These are phyloP conservation scores for Beta corolliflora DNA, from an alignment of 179 eudicot genomes.

Conservation along the genomic window DNA sequence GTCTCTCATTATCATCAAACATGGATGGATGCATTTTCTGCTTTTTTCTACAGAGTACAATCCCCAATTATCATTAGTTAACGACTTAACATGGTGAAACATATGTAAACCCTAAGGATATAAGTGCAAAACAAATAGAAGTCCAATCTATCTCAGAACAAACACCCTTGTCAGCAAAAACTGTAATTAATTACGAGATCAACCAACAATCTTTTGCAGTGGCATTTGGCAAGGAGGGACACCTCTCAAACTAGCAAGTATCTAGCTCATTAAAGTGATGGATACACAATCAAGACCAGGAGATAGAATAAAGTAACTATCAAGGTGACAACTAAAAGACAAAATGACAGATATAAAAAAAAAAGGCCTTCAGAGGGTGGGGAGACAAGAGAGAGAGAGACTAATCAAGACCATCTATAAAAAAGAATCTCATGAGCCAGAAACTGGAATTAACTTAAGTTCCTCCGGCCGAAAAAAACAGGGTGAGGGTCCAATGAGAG, in stretches of 20 bases:
- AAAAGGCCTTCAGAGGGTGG: no score
- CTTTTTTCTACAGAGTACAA: constrained; percentile 54
- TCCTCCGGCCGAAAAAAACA: no score
- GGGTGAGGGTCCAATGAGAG: no score
- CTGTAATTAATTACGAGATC: not conserved
- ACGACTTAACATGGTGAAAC: no score
- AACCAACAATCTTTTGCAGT: not conserved
- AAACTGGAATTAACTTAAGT: not conserved
- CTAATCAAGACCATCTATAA: not conserved
- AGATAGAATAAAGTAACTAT: not conserved
- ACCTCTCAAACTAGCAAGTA: not conserved
- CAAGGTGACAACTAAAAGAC: not conserved
- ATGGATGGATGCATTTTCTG: constrained; percentile 77
- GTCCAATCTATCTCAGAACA: not conserved
- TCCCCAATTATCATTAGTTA: no score
- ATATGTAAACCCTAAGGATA: not conserved
- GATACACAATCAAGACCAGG: not conserved
- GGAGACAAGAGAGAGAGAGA: no score
- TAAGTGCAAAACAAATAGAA: not conserved
- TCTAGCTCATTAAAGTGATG: not conserved
- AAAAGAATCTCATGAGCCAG: not conserved
- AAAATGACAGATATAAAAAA: not conserved
- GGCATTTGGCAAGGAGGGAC: not conserved
- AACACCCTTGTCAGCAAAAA: not conserved
- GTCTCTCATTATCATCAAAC: constrained; percentile 63